A percentile compares a stretch with the other conserved stretches of the same genome.
phyloP scores from a whole-genome alignment of 2,329 filamentous ascomycete genomes.

The Acarospora socialis region DNA sequence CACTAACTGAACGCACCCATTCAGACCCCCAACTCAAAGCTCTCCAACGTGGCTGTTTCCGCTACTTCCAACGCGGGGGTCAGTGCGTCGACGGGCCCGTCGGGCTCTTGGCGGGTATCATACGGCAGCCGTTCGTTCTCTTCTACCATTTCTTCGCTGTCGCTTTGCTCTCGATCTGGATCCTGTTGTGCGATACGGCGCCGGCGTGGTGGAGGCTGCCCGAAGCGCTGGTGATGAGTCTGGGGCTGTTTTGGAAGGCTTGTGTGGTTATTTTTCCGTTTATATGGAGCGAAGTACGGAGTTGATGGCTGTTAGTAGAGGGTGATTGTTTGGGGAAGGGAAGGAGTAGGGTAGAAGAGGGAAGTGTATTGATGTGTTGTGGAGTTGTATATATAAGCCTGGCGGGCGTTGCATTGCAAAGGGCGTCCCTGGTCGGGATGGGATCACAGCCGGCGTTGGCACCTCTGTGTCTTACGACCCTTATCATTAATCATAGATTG shows the following conservation, averaged over 20 bases:
- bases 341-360: too few species aligned
- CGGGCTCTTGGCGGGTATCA: conserved; percentile 67
- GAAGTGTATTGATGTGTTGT: too few species aligned
- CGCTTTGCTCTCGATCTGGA: conserved; percentile 74
- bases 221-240: conserved; percentile 47
- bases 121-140: conserved; percentile 61
- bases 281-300: conserved; percentile 52
- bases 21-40: conserved; percentile 55
- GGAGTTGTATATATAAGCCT: too few species aligned
- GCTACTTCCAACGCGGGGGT: conserved; percentile 67
- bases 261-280: conserved; percentile 72
- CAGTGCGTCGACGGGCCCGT: conserved; percentile 64
- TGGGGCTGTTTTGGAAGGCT: conserved; percentile 65
- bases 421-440: too few species aligned
- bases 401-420: too few species aligned
- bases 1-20: neutral
- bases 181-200: conserved; percentile 41
- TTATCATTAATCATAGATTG: too few species aligned
- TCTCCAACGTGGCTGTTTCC: conserved; percentile 81
- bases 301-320: conserved; percentile 19
- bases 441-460: too few species aligned
- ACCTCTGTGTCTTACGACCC: too few species aligned
- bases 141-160: conserved; percentile 93
- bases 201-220: conserved; percentile 44
- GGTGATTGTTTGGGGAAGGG: too few species aligned